phyloP scores from a whole-genome alignment of 441 rosid species.

The Omphalea diandra region DNA sequence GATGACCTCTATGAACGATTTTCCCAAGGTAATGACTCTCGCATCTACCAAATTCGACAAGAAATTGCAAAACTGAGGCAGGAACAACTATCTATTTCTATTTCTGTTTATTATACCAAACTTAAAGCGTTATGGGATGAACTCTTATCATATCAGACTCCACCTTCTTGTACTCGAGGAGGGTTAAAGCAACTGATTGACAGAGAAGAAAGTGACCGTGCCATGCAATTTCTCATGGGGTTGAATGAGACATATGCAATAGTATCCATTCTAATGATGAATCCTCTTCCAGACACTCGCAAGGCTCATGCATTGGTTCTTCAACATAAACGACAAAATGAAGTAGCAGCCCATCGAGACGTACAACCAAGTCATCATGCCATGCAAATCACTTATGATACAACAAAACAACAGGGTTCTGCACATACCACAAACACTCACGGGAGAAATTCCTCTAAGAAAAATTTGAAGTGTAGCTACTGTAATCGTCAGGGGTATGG shows the following conservation, averaged over 20 bases:
- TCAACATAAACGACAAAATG: no score
- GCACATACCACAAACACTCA: background rate
- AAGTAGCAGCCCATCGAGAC: no score
- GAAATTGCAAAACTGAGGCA: background rate
- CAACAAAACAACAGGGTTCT: no score
- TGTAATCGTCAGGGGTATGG: background rate
- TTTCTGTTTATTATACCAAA: background rate
- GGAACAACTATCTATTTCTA: background rate
- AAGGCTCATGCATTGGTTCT: background rate
- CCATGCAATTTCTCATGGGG: background rate
- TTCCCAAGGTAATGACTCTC: background rate
- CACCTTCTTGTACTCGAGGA: background rate
- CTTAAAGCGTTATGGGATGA: no score
- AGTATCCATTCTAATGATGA: background rate
- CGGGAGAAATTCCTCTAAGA: background rate
- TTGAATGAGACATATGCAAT: background rate
- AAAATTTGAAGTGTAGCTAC: background rate
- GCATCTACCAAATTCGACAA: background rate
- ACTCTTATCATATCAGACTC: no score
- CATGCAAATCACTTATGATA: no score
- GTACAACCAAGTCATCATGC: no score
- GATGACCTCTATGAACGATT: background rate
- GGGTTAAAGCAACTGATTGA: background rate
- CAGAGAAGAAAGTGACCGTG: background rate
- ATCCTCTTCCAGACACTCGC: background rate